Percentiles rank a stretch among this genome's conserved stretches.
Evolutionary conservation across 2,329 filamentous ascomycete species (phyloP).

Genomic region (Exserohilum rostratum): DNA sequence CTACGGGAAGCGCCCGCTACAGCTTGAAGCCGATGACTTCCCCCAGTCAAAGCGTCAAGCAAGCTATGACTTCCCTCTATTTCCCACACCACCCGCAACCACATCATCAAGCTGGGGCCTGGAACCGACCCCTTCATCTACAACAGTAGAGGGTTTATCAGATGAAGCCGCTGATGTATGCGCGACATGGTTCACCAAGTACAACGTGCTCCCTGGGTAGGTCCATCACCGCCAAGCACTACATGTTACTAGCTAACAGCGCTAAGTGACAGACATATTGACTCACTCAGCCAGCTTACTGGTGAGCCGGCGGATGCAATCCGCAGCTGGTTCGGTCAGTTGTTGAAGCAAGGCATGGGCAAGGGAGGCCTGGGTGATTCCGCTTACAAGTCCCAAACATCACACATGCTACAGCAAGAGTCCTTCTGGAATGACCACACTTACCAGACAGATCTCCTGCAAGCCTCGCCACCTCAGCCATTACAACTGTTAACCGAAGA

Average conservation of each 20-base stretch:
- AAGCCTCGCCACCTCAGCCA: slow-evolving; percentile 19
- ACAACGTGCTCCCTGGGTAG: slow-evolving; percentile 41
- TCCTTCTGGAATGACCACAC: slow-evolving; percentile 28
- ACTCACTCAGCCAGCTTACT: slow-evolving; percentile 46
- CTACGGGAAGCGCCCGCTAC: slow-evolving; percentile 40
- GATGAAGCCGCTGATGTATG: slow-evolving; percentile 48
- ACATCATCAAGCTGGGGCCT: slow-evolving; percentile 34
- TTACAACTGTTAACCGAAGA: slow-evolving; percentile 11
- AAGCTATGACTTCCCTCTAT: slow-evolving; percentile 27
- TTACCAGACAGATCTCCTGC: slow-evolving; percentile 22
- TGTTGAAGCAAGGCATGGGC: slow-evolving; percentile 46
- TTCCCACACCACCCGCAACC: slow-evolving; percentile 28
- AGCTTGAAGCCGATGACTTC: slow-evolving; percentile 39
- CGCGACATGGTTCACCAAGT: slow-evolving; percentile 48
- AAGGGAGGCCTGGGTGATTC: slow-evolving; percentile 38
- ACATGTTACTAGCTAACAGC: not conserved
- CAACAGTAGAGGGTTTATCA: slow-evolving; percentile 33
- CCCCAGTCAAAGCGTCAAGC: slow-evolving; percentile 44
- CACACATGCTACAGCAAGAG: slow-evolving; percentile 30
- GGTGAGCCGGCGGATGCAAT: slow-evolving; percentile 41
- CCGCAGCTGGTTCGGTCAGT: slow-evolving; percentile 45
- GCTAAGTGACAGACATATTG: slow-evolving; percentile 42
- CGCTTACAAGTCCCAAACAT: slow-evolving; percentile 48
- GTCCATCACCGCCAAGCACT: not conserved
- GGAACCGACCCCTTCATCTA: slow-evolving; percentile 31